A percentile compares a stretch with the other conserved stretches of the same genome.
phyloP scores from a whole-genome alignment of 805 yeast genomes.

The Yamadazyma nakazawae region DNA sequence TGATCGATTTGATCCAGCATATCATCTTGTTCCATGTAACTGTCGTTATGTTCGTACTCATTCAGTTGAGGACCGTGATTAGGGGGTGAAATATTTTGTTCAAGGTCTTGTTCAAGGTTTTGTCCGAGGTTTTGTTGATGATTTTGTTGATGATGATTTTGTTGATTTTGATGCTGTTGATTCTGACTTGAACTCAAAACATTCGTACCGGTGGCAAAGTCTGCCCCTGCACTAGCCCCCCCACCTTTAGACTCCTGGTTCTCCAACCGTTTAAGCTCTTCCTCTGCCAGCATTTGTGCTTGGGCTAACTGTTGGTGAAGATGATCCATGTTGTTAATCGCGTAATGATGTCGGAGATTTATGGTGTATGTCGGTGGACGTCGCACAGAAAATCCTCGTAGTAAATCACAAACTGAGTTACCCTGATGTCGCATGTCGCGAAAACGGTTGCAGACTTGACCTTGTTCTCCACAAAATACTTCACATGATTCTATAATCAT shows the following conservation, averaged over 20 bases:
- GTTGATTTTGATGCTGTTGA: not conserved
- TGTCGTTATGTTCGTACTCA: conserved; percentile 17
- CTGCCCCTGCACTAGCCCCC: not conserved
- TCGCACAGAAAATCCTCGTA: not conserved
- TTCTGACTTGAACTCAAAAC: not conserved
- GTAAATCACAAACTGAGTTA: not conserved
- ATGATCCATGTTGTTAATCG: conserved; percentile 8
- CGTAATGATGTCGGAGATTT: not conserved
- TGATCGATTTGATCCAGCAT: conserved; percentile 1
- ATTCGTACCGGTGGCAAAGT: no score
- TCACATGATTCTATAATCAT: not conserved
- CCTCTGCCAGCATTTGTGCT: conserved; percentile 13
- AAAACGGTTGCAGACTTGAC: not conserved
- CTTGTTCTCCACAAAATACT: no score
- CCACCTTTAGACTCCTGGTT: no score
- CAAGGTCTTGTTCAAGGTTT: not conserved
- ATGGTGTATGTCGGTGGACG: not conserved
- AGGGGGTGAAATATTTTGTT: no score
- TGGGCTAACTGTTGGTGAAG: conserved; percentile 14
- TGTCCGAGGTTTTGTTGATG: not conserved
- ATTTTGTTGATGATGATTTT: not conserved
- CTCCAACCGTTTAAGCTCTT: conserved; percentile 2
- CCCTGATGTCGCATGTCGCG: not conserved
- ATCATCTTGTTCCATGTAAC: conserved; percentile 41
- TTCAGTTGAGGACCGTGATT: not conserved